Evolutionary conservation across 2,329 filamentous ascomycete species (phyloP).

Genomic region (Penicillium capsulatum): DNA sequence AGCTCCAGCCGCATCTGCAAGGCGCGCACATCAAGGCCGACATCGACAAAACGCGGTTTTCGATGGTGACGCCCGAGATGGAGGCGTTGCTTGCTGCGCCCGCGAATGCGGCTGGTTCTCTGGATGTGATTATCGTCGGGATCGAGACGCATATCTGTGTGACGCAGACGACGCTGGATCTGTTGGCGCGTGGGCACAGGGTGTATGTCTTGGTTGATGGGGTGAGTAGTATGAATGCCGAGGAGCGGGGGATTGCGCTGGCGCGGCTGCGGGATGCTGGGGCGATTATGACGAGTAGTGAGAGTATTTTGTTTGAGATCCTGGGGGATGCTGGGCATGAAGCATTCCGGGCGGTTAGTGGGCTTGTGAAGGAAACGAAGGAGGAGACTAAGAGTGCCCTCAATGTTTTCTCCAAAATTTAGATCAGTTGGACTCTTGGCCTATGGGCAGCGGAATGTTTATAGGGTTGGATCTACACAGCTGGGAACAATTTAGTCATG

Average conservation of each 20-base stretch:
- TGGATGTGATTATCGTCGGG: conserved; percentile 73
- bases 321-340: conserved; percentile 73
- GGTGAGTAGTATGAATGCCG: conserved; percentile 78
- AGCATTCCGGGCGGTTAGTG: conserved; percentile 67
- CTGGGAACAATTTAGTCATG: too few relatives aligned
- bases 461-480: too few relatives aligned
- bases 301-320: conserved; percentile 85
- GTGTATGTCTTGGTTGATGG: conserved; percentile 88
- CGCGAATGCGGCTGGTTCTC: conserved; percentile 21
- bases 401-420: conserved; percentile 61
- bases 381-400: conserved; percentile 66
- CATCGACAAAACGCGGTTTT: conserved; percentile 84
- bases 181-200: conserved; percentile 67
- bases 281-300: conserved; percentile 75
- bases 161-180: conserved; percentile 83
- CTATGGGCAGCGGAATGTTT: too few relatives aligned
- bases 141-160: conserved; percentile 95
- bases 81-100: conserved; percentile 33
- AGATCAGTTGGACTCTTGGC: too few relatives aligned
- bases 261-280: conserved; percentile 71
- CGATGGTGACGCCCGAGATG: conserved; percentile 74
- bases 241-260: conserved; percentile 76
- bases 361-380: conserved; percentile 72
- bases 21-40: conserved; percentile 50
- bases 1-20: conserved; percentile 55